Conservation (phyloP, 495 filamentous ascomycete species). For the Penicillium soppii region DNA sequence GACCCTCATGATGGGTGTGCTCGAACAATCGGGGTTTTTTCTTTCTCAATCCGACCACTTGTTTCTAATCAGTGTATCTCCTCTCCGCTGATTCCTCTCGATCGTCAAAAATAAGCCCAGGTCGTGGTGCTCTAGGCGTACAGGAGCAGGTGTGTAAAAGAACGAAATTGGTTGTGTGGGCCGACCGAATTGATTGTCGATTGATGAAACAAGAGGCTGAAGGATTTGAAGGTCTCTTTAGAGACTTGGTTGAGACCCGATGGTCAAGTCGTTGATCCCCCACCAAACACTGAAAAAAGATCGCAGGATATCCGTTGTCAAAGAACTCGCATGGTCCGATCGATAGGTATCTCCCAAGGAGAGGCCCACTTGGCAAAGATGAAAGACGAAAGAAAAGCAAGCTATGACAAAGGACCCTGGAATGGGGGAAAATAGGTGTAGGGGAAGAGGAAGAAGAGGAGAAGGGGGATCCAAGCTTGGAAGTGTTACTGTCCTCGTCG, state of each 20-base stretch:
- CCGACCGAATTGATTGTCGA: slow-evolving; percentile 22
- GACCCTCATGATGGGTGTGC: slow-evolving; percentile 18
- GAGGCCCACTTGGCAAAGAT: neutral
- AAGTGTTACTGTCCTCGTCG: slow-evolving; percentile 6
- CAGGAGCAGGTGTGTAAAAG: neutral
- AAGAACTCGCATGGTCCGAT: slow-evolving; percentile 15
- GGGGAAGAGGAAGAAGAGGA: neutral
- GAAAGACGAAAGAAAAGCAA: neutral
- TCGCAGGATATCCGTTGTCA: slow-evolving; percentile 3
- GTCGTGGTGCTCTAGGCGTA: no score
- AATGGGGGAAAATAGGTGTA: neutral
- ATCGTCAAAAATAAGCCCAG: no score
- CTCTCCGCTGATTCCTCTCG: no score
- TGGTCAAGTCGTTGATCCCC: slow-evolving; percentile 11
- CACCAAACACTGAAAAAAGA: slow-evolving; percentile 9
- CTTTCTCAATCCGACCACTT: neutral
- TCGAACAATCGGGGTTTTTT: neutral
- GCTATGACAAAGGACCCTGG: neutral
- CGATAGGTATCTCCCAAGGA: neutral
- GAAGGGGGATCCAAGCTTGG: slow-evolving; percentile 2
- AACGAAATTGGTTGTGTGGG: slow-evolving; percentile 6
- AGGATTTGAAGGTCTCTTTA: neutral
- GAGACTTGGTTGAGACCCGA: slow-evolving; percentile 1
- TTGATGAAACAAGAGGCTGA: slow-evolving; percentile 4
- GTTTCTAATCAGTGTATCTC: no score